A percentile compares a stretch with the other conserved stretches of the same genome.
phyloP scores from a whole-genome alignment of 2,329 filamentous ascomycete genomes.

The Fusarium sp. region DNA sequence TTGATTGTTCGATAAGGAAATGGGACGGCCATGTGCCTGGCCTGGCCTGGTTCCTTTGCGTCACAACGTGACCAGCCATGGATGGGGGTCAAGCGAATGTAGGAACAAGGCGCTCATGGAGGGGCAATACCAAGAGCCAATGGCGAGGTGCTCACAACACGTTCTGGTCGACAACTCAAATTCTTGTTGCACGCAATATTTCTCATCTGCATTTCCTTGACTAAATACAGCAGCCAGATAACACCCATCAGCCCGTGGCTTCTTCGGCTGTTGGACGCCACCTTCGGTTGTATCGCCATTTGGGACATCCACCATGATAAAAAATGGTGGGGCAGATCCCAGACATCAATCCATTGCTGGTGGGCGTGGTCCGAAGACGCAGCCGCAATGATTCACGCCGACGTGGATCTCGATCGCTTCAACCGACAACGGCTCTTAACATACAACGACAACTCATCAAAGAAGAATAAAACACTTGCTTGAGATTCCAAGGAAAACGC shows the following conservation, averaged over 20 bases:
- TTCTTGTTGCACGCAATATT: background rate
- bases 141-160: background rate
- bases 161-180: background rate
- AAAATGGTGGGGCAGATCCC: constrained; percentile 23
- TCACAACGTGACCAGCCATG: constrained; percentile 16
- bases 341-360: background rate
- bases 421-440: constrained; percentile 10
- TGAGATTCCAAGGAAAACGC: constrained; percentile 7
- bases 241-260: background rate
- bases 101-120: background rate
- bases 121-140: background rate
- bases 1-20: constrained; percentile 38
- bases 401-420: constrained; percentile 1
- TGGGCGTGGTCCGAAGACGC: constrained; percentile 27
- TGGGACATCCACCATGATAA: constrained; percentile 1
- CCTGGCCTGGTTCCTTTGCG: constrained; percentile 1
- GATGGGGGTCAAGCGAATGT: background rate
- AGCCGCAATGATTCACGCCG: constrained; percentile 34
- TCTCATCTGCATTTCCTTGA: background rate
- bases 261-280: background rate
- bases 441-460: background rate
- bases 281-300: background rate
- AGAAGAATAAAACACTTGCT: constrained; percentile 2
- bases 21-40: constrained; percentile 8
- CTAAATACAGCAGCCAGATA: background rate